Conservation (phyloP, 805 yeast genomes). For the Myxozyma geophila region DNA sequence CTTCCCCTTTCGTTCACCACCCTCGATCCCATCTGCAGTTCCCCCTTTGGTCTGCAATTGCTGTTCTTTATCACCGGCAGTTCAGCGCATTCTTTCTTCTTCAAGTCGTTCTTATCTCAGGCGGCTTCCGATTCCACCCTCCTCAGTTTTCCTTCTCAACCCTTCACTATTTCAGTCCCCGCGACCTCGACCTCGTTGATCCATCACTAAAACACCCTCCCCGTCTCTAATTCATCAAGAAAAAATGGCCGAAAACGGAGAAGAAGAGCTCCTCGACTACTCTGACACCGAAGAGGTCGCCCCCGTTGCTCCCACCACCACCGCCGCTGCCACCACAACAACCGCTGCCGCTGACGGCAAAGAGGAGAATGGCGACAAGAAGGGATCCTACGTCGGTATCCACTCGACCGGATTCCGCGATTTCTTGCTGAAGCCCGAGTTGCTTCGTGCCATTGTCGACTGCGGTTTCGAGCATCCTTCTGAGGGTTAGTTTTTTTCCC, state of each 20-base stretch:
- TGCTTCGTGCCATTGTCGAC: slow-evolving; percentile 95
- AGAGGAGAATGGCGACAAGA: slow-evolving; percentile 64
- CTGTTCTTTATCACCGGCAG: too few species aligned
- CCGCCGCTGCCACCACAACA: slow-evolving; percentile 31
- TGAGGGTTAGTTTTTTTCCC: slow-evolving; percentile 69
- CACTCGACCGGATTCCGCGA: slow-evolving; percentile 99
- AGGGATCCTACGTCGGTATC: slow-evolving; percentile 97
- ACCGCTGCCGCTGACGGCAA: slow-evolving; percentile 43
- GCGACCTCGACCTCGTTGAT: background rate
- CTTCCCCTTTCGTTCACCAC: background rate
- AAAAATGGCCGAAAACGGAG: slow-evolving; percentile 70
- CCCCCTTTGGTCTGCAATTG: too few species aligned
- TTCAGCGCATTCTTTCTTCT: too few species aligned
- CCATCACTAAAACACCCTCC: background rate
- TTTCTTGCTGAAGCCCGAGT: slow-evolving; percentile 93
- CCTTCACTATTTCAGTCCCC: background rate
- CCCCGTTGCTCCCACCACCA: slow-evolving; percentile 55
- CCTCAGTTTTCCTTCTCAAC: background rate
- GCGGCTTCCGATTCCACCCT: too few species aligned
- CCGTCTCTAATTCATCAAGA: background rate
- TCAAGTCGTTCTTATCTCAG: too few species aligned
- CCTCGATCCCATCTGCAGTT: background rate
- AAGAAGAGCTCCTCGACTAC: slow-evolving; percentile 98
- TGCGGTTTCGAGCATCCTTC: slow-evolving; percentile 99
- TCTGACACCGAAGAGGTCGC: slow-evolving; percentile 97